A percentile compares a stretch with the other conserved stretches of the same genome.
phyloP scores from a whole-genome alignment of 164 flowering plant species.

The Tinospora cordifolia region DNA sequence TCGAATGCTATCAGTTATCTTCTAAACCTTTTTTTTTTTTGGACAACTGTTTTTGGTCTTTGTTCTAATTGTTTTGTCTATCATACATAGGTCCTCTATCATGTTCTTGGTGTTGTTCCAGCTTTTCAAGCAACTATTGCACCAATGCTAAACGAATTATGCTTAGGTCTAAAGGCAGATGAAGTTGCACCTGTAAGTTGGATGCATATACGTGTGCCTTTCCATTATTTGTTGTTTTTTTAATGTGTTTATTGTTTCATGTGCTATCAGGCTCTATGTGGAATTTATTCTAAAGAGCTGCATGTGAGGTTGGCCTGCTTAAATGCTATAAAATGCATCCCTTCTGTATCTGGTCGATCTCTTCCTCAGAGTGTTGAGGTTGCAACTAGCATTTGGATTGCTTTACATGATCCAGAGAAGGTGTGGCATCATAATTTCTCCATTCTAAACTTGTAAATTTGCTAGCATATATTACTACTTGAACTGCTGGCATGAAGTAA shows the following conservation, averaged over 20 bases:
- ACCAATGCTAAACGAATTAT: conserved; percentile 87
- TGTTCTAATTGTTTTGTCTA: not conserved
- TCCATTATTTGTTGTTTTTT: not conserved
- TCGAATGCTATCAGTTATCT: conserved; percentile 80
- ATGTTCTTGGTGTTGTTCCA: conserved; percentile 86
- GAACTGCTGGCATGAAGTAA: not conserved
- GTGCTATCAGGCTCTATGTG: conserved; percentile 61
- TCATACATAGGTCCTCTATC: conserved; percentile 65
- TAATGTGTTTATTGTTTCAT: conserved; percentile 2
- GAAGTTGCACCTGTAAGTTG: conserved; percentile 75
- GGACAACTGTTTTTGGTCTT: not conserved
- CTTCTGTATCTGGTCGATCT: conserved; percentile 67
- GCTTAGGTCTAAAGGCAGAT: conserved; percentile 75
- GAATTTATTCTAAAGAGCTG: conserved; percentile 83
- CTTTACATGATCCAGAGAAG: conserved; percentile 94
- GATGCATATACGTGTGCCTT: not conserved
- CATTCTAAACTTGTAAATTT: not conserved
- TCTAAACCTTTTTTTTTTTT: not conserved
- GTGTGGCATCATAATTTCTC: conserved; percentile 25
- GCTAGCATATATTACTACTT: not conserved
- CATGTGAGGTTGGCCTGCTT: conserved; percentile 96
- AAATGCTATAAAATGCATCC: conserved; percentile 89
- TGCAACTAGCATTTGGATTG: conserved; percentile 94
- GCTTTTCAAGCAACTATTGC: conserved; percentile 71
- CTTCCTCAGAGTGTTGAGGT: conserved; percentile 67